These are phyloP conservation scores for Colletotrichum neosansevieriae DNA, from an alignment of 2,329 filamentous ascomycete genomes.

Conservation along the genomic window DNA sequence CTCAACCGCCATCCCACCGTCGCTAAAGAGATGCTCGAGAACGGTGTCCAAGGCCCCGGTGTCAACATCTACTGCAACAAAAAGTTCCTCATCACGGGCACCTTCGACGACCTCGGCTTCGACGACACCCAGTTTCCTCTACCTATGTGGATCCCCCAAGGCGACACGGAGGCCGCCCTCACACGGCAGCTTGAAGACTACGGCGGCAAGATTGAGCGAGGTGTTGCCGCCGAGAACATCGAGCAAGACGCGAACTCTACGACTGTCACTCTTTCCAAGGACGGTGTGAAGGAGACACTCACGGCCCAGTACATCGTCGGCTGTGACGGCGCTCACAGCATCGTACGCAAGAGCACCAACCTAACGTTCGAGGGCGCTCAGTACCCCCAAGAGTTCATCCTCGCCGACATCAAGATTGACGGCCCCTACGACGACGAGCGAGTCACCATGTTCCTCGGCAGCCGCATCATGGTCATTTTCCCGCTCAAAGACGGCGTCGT, in stretches of 20 bases:
- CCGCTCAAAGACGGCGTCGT: conserved; percentile 46
- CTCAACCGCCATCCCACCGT: conserved; percentile 57
- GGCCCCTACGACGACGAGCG: conserved; percentile 36
- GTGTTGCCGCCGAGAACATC: conserved; percentile 46
- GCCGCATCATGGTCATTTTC: conserved; percentile 52
- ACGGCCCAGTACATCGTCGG: conserved; percentile 57
- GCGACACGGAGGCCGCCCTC: conserved; percentile 50
- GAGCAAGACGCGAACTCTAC: conserved; percentile 47
- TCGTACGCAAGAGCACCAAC: conserved; percentile 54
- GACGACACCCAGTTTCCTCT: conserved; percentile 48
- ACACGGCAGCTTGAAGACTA: conserved; percentile 46
- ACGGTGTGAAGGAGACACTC: conserved; percentile 44
- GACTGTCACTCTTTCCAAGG: conserved; percentile 43
- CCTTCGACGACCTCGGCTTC: conserved; percentile 48
- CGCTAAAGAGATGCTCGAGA: conserved; percentile 50
- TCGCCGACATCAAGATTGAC: conserved; percentile 54
- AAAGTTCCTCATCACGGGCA: conserved; percentile 47
- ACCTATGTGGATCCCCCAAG: conserved; percentile 50
- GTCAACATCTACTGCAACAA: conserved; percentile 53
- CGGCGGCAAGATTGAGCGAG: conserved; percentile 46
- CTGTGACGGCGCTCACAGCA: conserved; percentile 60
- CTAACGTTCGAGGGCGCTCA: conserved; percentile 56
- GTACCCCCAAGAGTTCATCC: conserved; percentile 58
- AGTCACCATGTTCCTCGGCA: conserved; percentile 46
- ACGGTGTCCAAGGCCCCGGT: conserved; percentile 53